Conservation (phyloP, 2,329 filamentous ascomycete species). For the Arthroderma sp. region DNA sequence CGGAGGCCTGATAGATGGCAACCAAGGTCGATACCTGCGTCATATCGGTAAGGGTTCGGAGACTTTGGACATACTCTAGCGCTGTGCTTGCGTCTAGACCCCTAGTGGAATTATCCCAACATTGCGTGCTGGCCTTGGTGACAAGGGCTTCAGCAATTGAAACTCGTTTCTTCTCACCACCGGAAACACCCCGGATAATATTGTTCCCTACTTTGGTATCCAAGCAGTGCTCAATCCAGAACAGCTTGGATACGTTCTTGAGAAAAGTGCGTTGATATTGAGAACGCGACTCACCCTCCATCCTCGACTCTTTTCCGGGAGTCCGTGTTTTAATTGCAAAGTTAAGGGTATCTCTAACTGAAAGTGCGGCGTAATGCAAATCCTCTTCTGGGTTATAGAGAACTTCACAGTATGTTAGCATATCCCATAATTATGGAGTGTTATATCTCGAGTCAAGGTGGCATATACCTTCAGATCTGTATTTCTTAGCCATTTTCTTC, state of each 20-base stretch:
- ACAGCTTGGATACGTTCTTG: slow-evolving; percentile 55
- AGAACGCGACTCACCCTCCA: slow-evolving; percentile 47
- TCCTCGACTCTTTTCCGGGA: slow-evolving; percentile 46
- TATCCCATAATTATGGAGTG: slow-evolving; percentile 9
- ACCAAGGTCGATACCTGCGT: slow-evolving; percentile 49
- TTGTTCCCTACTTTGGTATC: slow-evolving; percentile 65
- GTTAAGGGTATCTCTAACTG: slow-evolving; percentile 57
- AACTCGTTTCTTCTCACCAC: slow-evolving; percentile 65
- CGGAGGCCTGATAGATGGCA: slow-evolving; percentile 56
- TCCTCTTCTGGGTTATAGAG: slow-evolving; percentile 70
- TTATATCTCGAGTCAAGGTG: neutral
- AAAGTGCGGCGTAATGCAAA: slow-evolving; percentile 64
- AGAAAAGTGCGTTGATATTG: slow-evolving; percentile 51
- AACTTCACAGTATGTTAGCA: slow-evolving; percentile 28
- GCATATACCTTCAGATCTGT: slow-evolving; percentile 28
- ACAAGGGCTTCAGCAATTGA: slow-evolving; percentile 68
- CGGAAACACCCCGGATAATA: slow-evolving; percentile 56
- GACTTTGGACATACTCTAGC: slow-evolving; percentile 55
- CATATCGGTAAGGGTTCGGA: slow-evolving; percentile 53
- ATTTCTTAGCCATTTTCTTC: slow-evolving; percentile 37
- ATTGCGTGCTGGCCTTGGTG: slow-evolving; percentile 50
- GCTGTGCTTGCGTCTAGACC: slow-evolving; percentile 64
- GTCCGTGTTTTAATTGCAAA: slow-evolving; percentile 60
- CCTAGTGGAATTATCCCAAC: slow-evolving; percentile 64
- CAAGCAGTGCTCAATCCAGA: slow-evolving; percentile 58